Percentiles rank a stretch among this genome's conserved stretches.
These are phyloP conservation scores for Clavispora asparagi DNA, from an alignment of 805 yeast genomes.

Conservation along the genomic window DNA sequence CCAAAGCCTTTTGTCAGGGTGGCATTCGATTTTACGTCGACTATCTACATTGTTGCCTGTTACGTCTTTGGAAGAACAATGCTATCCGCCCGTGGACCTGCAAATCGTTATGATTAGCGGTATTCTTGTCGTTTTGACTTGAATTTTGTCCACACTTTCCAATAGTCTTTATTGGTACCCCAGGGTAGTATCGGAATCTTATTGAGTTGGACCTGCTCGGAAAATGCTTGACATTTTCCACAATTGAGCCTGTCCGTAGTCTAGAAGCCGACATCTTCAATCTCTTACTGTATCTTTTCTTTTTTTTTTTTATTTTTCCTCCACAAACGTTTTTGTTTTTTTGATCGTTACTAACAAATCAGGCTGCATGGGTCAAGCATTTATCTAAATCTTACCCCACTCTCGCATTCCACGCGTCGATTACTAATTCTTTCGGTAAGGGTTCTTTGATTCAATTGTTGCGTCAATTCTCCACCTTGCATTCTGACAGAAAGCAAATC, in stretches of 20 bases:
- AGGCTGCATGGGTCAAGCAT: slow-evolving; percentile 99
- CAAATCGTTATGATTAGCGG: slow-evolving; percentile 31
- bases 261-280: slow-evolving; percentile 66
- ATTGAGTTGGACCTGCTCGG: slow-evolving; percentile 73
- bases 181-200: slow-evolving; percentile 54
- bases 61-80: slow-evolving; percentile 94
- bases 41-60: slow-evolving; percentile 65
- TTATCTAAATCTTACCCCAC: slow-evolving; percentile 90
- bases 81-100: slow-evolving; percentile 49
- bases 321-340: neutral
- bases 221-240: slow-evolving; percentile 15
- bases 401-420: slow-evolving; percentile 95
- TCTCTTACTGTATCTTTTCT: slow-evolving; percentile 4
- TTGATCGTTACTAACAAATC: slow-evolving; percentile 17
- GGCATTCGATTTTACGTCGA: slow-evolving; percentile 35
- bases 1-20: slow-evolving; percentile 92
- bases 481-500: slow-evolving; percentile 89
- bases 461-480: slow-evolving; percentile 88
- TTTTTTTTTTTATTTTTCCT: slow-evolving; percentile 2
- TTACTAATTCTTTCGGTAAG: slow-evolving; percentile 95
- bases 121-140: slow-evolving; percentile 33
- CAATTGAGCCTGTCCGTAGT: slow-evolving; percentile 66
- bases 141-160: slow-evolving; percentile 27
- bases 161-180: slow-evolving; percentile 38
- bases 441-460: slow-evolving; percentile 91